phyloP scores from a whole-genome alignment of 2,329 filamentous ascomycete genomes.

The Aspergillus phoenicis region DNA sequence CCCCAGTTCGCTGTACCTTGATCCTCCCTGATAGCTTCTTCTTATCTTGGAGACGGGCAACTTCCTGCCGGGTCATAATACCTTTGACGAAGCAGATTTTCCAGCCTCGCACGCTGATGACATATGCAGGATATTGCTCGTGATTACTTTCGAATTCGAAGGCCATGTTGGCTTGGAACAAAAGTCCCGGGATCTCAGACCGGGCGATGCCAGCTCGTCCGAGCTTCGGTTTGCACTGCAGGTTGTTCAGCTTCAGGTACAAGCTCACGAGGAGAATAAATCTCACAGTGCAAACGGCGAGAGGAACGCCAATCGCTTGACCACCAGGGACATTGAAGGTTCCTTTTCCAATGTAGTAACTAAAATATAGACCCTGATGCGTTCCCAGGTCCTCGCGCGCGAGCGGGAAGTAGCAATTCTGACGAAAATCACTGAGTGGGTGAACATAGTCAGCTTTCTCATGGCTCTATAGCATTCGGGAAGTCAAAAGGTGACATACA shows the following conservation, averaged over 20 bases:
- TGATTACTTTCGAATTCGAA: background rate
- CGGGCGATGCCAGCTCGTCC: conserved; percentile 3
- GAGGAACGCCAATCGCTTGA: background rate
- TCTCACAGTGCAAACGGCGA: background rate
- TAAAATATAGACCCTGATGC: background rate
- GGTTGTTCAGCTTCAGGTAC: background rate
- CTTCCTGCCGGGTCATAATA: background rate
- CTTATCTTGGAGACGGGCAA: background rate
- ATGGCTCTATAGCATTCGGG: background rate
- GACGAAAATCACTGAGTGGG: background rate
- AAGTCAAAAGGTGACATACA: background rate
- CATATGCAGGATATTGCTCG: conserved; percentile 1
- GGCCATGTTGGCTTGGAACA: conserved; percentile 4
- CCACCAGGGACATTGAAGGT: background rate
- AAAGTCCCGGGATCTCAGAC: conserved; percentile 8
- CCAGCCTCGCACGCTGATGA: background rate
- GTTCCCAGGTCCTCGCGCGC: too few relatives aligned
- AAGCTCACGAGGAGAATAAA: background rate
- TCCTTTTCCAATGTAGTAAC: background rate
- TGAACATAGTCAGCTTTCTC: background rate
- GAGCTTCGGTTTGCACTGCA: conserved; percentile 1
- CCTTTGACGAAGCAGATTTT: background rate
- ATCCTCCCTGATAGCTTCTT: background rate
- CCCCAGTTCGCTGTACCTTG: background rate
- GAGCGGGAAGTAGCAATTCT: background rate